Percentiles rank a stretch among this genome's conserved stretches.
These are phyloP conservation scores for Polyrhizophydium stewartii DNA, from an alignment of 371 early-diverging fungal species.

Conservation along the genomic window DNA sequence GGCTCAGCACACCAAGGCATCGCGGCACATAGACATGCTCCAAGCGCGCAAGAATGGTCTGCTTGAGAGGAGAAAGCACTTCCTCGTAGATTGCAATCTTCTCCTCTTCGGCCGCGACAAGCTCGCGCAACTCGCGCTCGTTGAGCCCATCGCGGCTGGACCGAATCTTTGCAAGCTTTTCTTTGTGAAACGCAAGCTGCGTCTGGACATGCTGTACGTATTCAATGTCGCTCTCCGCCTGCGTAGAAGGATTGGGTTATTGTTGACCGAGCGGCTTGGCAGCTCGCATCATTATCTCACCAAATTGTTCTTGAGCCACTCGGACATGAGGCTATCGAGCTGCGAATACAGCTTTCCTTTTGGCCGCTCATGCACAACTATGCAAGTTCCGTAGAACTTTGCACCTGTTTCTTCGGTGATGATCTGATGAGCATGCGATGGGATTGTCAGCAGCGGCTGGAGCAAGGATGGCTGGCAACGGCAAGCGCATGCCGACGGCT, in stretches of 20 bases:
- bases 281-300: slow-evolving; percentile 21
- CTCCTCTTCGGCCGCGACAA: slow-evolving; percentile 48
- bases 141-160: neutral
- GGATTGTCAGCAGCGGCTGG: neutral
- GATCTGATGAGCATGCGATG: slow-evolving; percentile 19
- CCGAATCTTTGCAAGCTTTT: slow-evolving; percentile 11
- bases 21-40: slow-evolving; percentile 69
- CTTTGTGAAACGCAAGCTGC: slow-evolving; percentile 35
- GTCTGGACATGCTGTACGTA: slow-evolving; percentile 39
- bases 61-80: slow-evolving; percentile 59
- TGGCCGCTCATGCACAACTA: slow-evolving; percentile 61
- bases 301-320: slow-evolving; percentile 51
- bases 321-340: slow-evolving; percentile 43
- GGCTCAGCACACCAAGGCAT: slow-evolving; percentile 64
- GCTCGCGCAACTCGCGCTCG: neutral
- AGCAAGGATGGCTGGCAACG: neutral
- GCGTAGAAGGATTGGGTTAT: neutral
- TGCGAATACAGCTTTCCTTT: slow-evolving; percentile 35
- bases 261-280: neutral
- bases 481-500: too few species aligned
- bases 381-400: slow-evolving; percentile 66
- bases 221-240: slow-evolving; percentile 31
- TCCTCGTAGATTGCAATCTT: slow-evolving; percentile 62
- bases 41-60: slow-evolving; percentile 47
- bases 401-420: slow-evolving; percentile 68